Evolutionary conservation across 1,139 yeast genomes (phyloP), one percentile per base, ranked within the genome.

Genomic region (Hyphopichia burtonii): DNA sequence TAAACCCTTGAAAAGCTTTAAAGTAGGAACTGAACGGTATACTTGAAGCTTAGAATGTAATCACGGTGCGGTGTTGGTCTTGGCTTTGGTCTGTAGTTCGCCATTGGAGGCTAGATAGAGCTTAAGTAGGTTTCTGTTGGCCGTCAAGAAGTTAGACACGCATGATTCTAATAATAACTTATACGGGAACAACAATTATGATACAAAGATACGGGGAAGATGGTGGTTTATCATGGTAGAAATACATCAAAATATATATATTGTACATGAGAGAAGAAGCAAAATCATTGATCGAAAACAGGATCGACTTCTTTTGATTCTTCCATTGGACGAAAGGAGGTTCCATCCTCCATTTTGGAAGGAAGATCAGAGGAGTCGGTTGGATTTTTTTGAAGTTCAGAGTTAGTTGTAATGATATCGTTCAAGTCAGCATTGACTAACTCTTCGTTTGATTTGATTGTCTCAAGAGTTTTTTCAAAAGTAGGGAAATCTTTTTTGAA

Each of bases 291-390:
- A 6, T 23, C 27, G n/a, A 36, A 36, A 2, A 28, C 38, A 3
- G 38, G 38, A 28, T 36, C 38, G 11, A 36, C 38, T 19, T 27
- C 33, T 31, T 25, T 31, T 18, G 15, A 16, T 5, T 31, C 34
- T 4, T 31, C 34, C 17, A 19, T 6, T 15, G 5, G 33, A 14
- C 19, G n/a, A n/a, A n/a, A n/a, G n/a, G n/a, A n/a, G n/a, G n/a
- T n/a, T n/a, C n/a, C n/a, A n/a, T n/a, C n/a, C n/a, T n/a, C n/a
- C n/a, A n/a, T n/a, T n/a, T n/a, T n/a, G 12, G 18, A 31, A 15
- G 10, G 33, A 15, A 6, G n/a, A n/a, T n/a, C n/a, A n/a, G n/a
- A n/a, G n/a, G n/a, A n/a, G n/a, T n/a, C n/a, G n/a, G n/a, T n/a
- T n/a, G n/a, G n/a, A n/a, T n/a, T n/a, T n/a, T n/a, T n/a, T n/a